Conservation (phyloP, 2,329 filamentous ascomycete species). For the Aspergillus niger region DNA sequence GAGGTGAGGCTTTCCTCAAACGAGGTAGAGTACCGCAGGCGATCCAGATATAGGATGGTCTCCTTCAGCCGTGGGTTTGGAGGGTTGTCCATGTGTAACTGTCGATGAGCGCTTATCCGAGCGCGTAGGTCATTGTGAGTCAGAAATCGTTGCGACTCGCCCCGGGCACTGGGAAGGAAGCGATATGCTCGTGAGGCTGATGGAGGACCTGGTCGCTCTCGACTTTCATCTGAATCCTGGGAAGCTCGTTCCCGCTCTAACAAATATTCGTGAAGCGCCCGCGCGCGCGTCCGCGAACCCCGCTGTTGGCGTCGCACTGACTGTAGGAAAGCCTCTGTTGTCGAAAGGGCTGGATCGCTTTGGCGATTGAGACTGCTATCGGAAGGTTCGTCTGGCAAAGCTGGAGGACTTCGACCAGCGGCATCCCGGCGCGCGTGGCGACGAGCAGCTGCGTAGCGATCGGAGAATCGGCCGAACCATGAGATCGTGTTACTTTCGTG, state of each 20-base stretch:
- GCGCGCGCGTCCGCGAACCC: slow-evolving; percentile 40
- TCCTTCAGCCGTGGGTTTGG: slow-evolving; percentile 53
- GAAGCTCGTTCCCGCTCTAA: slow-evolving; percentile 36
- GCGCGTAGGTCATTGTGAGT: slow-evolving; percentile 40
- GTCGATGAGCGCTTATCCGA: slow-evolving; percentile 40
- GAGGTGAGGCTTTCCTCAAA: slow-evolving; percentile 57
- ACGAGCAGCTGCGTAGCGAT: slow-evolving; percentile 27
- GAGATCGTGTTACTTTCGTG: slow-evolving; percentile 29
- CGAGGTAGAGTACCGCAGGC: slow-evolving; percentile 56
- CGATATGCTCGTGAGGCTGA: slow-evolving; percentile 33
- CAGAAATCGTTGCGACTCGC: slow-evolving; percentile 30
- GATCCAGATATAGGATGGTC: slow-evolving; percentile 63
- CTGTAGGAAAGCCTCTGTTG: slow-evolving; percentile 44
- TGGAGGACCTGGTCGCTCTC: slow-evolving; percentile 20
- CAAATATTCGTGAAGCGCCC: slow-evolving; percentile 44
- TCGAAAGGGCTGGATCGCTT: slow-evolving; percentile 30
- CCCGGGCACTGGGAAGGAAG: slow-evolving; percentile 34
- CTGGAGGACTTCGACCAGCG: slow-evolving; percentile 21
- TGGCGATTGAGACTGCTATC: slow-evolving; percentile 27
- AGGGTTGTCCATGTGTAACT: slow-evolving; percentile 37
- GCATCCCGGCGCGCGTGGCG: slow-evolving; percentile 30
- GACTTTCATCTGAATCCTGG: slow-evolving; percentile 28
- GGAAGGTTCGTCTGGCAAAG: slow-evolving; percentile 22
- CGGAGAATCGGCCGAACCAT: slow-evolving; percentile 31
- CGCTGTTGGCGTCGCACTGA: slow-evolving; percentile 44